phyloP scores from a whole-genome alignment of 441 rosid species.

The Adansonia rubrostipa region DNA sequence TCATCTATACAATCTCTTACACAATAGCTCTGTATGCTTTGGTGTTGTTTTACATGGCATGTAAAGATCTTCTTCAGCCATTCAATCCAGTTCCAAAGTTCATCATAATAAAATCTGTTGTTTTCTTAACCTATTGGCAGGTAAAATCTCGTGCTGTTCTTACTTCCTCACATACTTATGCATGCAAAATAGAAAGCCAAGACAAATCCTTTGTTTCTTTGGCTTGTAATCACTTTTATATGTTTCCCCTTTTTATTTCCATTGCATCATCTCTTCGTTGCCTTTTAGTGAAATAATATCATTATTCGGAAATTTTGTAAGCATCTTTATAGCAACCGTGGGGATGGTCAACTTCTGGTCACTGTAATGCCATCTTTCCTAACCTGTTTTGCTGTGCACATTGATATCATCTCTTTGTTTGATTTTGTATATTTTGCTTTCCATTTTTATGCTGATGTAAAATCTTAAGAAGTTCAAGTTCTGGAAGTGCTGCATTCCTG shows the following conservation, averaged over 20 bases:
- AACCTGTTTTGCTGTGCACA: background rate
- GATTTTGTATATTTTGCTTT: constrained; percentile 1
- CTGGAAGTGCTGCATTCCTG: background rate
- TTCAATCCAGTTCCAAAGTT: constrained; percentile 98
- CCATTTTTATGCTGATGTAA: background rate
- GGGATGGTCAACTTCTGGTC: background rate
- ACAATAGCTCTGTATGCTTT: constrained; percentile 88
- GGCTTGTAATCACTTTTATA: background rate
- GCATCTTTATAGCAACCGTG: constrained; percentile 2
- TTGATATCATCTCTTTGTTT: background rate
- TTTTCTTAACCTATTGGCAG: constrained; percentile 98
- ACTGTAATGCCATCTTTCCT: background rate
- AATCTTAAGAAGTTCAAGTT: background rate
- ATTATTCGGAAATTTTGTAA: constrained; percentile 2
- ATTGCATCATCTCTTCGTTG: constrained; percentile 7
- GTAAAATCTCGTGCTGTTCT: constrained; percentile 42
- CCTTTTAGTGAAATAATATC: constrained; percentile 14
- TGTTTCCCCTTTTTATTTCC: background rate
- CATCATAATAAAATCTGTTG: constrained; percentile 89
- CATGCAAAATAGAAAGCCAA: background rate
- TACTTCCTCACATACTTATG: constrained; percentile 11
- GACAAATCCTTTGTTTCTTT: constrained; percentile 4
- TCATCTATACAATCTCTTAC: constrained; percentile 92
- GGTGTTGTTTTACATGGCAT: constrained; percentile 89
- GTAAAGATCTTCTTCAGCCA: constrained; percentile 97